phyloP scores from a whole-genome alignment of 2,329 filamentous ascomycete species.

The Gliomastix tumulicola region DNA sequence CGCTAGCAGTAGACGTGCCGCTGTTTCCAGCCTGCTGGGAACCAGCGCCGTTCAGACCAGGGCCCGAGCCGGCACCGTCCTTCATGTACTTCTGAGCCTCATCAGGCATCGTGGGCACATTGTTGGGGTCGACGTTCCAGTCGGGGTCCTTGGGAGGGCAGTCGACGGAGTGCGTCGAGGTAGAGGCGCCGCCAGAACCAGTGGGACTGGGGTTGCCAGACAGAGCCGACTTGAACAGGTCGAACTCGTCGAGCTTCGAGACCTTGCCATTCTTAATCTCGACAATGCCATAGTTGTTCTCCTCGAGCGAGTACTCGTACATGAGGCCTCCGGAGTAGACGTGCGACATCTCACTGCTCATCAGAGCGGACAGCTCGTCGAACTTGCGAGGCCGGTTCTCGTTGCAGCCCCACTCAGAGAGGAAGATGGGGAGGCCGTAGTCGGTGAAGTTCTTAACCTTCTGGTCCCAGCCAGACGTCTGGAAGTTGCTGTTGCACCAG shows the following conservation, averaged over 20 bases:
- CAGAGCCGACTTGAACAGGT: conserved; percentile 40
- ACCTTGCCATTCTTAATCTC: conserved; percentile 47
- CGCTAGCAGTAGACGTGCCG: conserved; percentile 37
- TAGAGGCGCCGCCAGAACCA: conserved; percentile 40
- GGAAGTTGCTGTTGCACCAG: conserved; percentile 70
- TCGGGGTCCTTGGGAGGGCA: conserved; percentile 41
- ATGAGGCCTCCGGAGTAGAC: conserved; percentile 96
- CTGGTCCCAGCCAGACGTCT: conserved; percentile 70
- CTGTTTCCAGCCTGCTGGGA: conserved; percentile 44
- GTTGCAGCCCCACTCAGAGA: conserved; percentile 91
- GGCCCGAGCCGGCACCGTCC: conserved; percentile 44
- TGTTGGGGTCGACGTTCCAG: conserved; percentile 44
- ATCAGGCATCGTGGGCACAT: conserved; percentile 44
- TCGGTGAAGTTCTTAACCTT: conserved; percentile 84
- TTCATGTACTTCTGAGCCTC: conserved; percentile 46
- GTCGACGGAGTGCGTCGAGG: conserved; percentile 34
- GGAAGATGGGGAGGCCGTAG: conserved; percentile 85
- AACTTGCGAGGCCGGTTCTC: conserved; percentile 72
- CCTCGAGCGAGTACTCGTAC: conserved; percentile 86
- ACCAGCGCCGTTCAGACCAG: conserved; percentile 43
- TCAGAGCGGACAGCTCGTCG: conserved; percentile 70
- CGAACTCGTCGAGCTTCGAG: conserved; percentile 55
- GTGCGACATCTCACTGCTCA: conserved; percentile 72
- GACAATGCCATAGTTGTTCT: conserved; percentile 75
- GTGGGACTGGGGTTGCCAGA: conserved; percentile 41